A percentile compares a stretch with the other conserved stretches of the same genome.
Evolutionary conservation across 345 rosid genomes (phyloP).

Genomic region (Anastatica hierochuntica): DNA sequence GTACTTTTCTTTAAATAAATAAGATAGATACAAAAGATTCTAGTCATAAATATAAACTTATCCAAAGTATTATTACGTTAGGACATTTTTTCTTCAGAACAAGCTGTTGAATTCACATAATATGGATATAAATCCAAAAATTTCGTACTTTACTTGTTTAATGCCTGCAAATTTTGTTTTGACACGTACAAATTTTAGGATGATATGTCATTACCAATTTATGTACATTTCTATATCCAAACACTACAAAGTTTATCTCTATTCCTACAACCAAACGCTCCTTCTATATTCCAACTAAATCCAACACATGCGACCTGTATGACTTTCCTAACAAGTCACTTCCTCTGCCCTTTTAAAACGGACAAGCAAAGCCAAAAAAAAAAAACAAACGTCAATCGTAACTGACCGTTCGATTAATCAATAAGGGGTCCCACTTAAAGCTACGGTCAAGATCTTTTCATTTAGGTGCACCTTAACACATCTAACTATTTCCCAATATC

Average conservation of each 20-base stretch:
- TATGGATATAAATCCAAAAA: constrained; percentile 1
- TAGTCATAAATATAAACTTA: background rate
- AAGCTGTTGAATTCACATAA: background rate
- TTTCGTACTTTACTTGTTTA: no score
- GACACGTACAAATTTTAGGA: no score
- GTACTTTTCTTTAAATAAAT: no score
- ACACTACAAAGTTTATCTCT: background rate
- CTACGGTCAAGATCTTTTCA: background rate
- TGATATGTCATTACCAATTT: background rate
- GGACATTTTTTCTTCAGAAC: background rate
- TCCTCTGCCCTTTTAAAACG: constrained; percentile 17
- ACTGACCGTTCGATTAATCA: constrained; percentile 10
- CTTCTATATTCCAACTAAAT: constrained; percentile 6
- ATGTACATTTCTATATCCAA: background rate
- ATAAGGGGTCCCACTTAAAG: background rate
- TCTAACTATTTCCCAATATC: background rate
- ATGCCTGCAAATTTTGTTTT: no score
- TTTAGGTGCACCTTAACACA: background rate
- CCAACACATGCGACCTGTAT: constrained; percentile 31
- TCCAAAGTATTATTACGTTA: background rate
- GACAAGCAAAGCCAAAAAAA: constrained; percentile 3
- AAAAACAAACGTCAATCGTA: constrained; percentile 17
- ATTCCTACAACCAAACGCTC: constrained; percentile 13
- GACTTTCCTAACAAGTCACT: constrained; percentile 35
- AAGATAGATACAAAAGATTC: background rate